These are phyloP conservation scores for Aspergillus sp. DNA, from an alignment of 2,329 filamentous ascomycete species.

Conservation along the genomic window DNA sequence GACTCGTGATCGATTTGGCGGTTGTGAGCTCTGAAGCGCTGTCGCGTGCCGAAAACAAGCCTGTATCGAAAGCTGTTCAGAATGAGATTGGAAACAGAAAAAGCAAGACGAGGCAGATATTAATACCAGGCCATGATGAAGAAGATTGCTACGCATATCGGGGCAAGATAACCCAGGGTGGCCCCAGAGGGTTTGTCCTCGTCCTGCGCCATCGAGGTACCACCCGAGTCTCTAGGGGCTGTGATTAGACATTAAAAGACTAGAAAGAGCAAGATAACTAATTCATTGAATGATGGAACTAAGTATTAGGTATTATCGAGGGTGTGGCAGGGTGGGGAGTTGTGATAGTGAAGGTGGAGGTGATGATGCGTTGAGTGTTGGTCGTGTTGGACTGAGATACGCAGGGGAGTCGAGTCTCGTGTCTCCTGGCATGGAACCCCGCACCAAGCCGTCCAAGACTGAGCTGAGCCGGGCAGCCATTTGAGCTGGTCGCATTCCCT, in stretches of 20 bases:
- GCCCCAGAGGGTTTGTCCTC: conserved; percentile 7
- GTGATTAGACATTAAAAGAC: not conserved
- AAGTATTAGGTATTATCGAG: not conserved
- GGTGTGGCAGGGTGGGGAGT: not conserved
- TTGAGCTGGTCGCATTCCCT: too few relatives aligned
- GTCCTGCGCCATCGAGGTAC: conserved; percentile 4
- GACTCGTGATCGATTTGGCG: conserved; percentile 13
- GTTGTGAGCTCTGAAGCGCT: conserved; percentile 1
- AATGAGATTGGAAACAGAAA: not conserved
- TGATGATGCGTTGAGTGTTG: too few relatives aligned
- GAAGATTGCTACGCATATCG: conserved; percentile 17
- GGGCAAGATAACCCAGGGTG: conserved; percentile 19
- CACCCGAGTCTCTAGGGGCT: not conserved
- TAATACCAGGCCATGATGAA: conserved; percentile 19
- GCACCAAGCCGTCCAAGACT: not conserved
- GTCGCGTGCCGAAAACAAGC: conserved; percentile 13
- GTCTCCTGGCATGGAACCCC: not conserved
- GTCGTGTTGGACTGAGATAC: not conserved
- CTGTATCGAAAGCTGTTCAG: conserved; percentile 10
- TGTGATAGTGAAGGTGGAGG: not conserved
- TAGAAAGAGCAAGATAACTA: not conserved
- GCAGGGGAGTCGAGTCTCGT: not conserved
- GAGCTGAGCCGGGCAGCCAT: too few relatives aligned
- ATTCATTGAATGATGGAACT: not conserved
- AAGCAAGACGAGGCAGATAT: not conserved